These are phyloP conservation scores for Micractinium conductrix DNA, from an alignment of 139 green algal species.

Conservation along the genomic window DNA sequence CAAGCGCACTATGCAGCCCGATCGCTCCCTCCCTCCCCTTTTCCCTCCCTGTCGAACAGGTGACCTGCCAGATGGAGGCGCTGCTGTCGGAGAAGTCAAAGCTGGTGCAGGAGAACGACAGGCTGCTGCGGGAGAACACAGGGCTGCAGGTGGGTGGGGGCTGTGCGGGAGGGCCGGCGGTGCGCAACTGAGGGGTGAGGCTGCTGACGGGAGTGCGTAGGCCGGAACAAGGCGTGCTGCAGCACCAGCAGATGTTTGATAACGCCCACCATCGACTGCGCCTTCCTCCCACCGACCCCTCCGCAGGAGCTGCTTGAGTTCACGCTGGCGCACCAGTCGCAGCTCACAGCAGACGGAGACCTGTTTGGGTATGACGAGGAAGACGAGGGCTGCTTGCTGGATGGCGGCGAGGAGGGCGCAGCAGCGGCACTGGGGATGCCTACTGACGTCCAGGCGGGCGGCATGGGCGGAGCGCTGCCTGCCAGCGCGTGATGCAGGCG, in stretches of 20 bases:
- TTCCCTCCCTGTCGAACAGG: no score
- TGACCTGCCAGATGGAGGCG: slow-evolving; percentile 56
- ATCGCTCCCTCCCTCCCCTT: no score
- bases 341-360: slow-evolving; percentile 38
- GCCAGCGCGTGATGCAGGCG: no score
- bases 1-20: no score
- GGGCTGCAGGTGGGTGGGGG: slow-evolving; percentile 46
- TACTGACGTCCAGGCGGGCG: not conserved
- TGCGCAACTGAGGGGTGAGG: not conserved
- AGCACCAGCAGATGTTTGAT: not conserved
- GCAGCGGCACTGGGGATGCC: not conserved
- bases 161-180: not conserved
- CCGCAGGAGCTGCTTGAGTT: slow-evolving; percentile 48
- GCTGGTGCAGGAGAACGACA: slow-evolving; percentile 62
- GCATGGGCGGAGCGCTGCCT: no score
- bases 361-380: slow-evolving; percentile 34
- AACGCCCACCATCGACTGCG: not conserved
- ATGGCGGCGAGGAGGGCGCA: not conserved
- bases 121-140: slow-evolving; percentile 60
- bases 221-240: not conserved
- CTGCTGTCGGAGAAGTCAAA: slow-evolving; percentile 61
- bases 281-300: not conserved
- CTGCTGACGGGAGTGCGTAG: not conserved
- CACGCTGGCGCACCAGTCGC: slow-evolving; percentile 28
- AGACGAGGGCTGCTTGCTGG: not conserved